phyloP scores from a whole-genome alignment of 495 filamentous ascomycete genomes.

The Rhypophila decipiens region DNA sequence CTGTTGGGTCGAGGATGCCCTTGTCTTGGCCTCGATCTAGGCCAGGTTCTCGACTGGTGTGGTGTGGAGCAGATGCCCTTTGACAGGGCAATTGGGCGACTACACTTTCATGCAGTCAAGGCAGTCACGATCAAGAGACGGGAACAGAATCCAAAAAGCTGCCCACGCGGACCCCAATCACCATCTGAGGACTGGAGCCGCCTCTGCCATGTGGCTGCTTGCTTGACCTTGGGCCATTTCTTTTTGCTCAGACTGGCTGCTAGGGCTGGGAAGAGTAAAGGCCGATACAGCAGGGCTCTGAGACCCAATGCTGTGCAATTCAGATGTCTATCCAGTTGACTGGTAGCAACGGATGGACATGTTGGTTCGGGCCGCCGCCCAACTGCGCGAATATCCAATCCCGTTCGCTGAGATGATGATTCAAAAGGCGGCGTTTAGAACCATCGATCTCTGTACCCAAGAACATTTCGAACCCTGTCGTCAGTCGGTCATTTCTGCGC shows the following conservation, averaged over 20 bases:
- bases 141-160: neutral
- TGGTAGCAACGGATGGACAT: neutral
- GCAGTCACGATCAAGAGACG: neutral
- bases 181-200: neutral
- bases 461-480: too few relatives aligned
- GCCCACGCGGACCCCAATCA: slow-evolving; percentile 8
- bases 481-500: too few relatives aligned
- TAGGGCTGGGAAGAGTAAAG: neutral
- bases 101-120: slow-evolving; percentile 13
- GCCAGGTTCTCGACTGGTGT: neutral
- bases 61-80: slow-evolving; percentile 7
- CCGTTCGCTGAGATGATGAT: too few relatives aligned
- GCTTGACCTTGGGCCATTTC: neutral
- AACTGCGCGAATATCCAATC: neutral
- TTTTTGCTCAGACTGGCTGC: neutral
- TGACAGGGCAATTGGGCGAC: slow-evolving; percentile 19
- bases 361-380: neutral
- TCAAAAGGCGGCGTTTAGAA: too few relatives aligned
- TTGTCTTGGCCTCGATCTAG: neutral
- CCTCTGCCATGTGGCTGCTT: slow-evolving; percentile 11
- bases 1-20: neutral
- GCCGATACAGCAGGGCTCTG: neutral
- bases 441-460: too few relatives aligned
- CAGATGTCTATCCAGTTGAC: too few relatives aligned
- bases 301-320: neutral